Evolutionary conservation across 768 basidiomycete species (phyloP).

Genomic region (Neoboletus brunneissimus): DNA sequence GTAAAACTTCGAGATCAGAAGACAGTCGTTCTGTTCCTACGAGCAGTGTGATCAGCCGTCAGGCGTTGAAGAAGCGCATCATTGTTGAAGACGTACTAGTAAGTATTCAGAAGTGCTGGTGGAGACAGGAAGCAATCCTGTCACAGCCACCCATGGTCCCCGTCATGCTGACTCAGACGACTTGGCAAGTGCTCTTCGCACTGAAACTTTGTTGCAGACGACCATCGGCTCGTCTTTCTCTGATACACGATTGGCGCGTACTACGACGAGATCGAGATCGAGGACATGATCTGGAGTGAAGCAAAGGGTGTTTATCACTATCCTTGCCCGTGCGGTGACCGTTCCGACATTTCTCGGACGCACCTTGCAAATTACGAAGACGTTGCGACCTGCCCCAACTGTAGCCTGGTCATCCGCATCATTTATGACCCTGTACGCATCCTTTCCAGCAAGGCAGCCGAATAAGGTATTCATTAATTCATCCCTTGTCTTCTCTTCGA

Average conservation of each 20-base stretch:
- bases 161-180: not conserved
- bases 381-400: conserved; percentile 94
- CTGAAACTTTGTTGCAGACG: not conserved
- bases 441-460: not conserved
- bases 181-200: not conserved
- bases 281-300: conserved; percentile 91
- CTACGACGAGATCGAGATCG: conserved; percentile 97
- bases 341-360: conserved; percentile 88
- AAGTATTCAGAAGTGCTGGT: no score
- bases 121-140: not conserved
- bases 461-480: conserved; percentile 3
- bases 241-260: conserved; percentile 64
- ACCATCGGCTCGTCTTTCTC: not conserved
- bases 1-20: no score
- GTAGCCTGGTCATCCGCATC: conserved; percentile 88
- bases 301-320: conserved; percentile 87
- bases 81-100: not conserved
- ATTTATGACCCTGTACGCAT: conserved; percentile 88
- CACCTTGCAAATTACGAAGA: conserved; percentile 91
- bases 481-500: not conserved
- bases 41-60: not conserved
- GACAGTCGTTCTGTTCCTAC: no score
- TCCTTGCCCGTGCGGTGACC: conserved; percentile 96
- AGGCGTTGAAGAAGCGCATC: not conserved
- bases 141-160: not conserved